phyloP scores from a whole-genome alignment of 2,329 filamentous ascomycete genomes.

The Colletotrichum caudatum region DNA sequence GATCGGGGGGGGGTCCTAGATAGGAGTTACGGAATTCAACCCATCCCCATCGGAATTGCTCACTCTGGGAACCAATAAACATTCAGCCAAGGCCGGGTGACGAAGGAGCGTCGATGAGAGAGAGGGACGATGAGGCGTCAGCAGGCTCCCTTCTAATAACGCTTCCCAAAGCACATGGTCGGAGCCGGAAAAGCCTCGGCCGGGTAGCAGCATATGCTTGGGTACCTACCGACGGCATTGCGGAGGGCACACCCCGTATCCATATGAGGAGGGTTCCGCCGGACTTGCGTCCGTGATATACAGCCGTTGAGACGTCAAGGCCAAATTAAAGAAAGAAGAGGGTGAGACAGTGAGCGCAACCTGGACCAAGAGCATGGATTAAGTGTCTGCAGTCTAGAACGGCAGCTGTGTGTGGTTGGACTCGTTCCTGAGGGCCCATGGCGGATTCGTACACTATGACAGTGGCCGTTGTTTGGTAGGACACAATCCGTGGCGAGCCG shows the following conservation, averaged over 20 bases:
- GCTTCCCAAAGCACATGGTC: too few relatives aligned
- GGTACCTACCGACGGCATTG: background rate
- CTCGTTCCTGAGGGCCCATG: background rate
- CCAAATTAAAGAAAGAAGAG: background rate
- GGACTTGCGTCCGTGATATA: background rate
- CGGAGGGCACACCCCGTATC: background rate
- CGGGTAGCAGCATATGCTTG: background rate
- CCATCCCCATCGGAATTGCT: conserved; percentile 14
- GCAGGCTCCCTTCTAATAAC: background rate
- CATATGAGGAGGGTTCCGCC: background rate
- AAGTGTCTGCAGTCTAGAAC: background rate
- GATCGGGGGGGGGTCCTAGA: conserved; percentile 29
- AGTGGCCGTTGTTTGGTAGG: background rate
- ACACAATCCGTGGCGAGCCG: background rate
- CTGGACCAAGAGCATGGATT: conserved; percentile 3
- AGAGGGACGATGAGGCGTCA: background rate
- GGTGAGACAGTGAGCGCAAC: background rate
- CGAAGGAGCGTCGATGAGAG: background rate
- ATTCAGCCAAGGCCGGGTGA: background rate
- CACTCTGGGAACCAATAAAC: background rate
- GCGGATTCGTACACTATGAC: background rate
- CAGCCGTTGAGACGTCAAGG: conserved; percentile 12
- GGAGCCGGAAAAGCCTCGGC: background rate
- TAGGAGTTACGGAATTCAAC: conserved; percentile 40
- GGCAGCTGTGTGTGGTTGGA: background rate